These are phyloP conservation scores for Infundibulicybe gibba DNA, from an alignment of 768 basidiomycete species.

Conservation along the genomic window DNA sequence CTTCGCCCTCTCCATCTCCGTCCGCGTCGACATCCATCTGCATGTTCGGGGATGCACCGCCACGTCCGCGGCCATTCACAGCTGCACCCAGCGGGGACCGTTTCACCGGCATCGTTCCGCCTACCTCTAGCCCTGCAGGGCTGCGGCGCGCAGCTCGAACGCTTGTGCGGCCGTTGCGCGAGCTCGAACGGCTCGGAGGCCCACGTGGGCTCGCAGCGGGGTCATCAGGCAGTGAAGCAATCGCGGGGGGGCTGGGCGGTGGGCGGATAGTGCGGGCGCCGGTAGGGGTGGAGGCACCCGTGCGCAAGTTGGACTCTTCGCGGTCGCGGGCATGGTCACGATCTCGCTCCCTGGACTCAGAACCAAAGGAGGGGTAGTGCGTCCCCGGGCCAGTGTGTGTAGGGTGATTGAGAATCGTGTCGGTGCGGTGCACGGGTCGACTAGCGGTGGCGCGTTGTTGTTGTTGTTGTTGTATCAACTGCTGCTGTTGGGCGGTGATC, in stretches of 20 bases:
- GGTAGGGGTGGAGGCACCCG: conserved; percentile 1
- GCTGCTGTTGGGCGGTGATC: conserved; percentile 14
- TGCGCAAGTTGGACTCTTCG: neutral
- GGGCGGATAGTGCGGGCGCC: conserved; percentile 8
- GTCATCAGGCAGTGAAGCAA: conserved; percentile 14
- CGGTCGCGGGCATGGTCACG: conserved; percentile 4
- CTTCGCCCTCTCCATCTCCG: conserved; percentile 26
- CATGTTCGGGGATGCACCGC: conserved; percentile 7
- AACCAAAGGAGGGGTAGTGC: too few relatives aligned
- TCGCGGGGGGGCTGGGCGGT: conserved; percentile 16
- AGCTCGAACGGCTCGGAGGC: conserved; percentile 18
- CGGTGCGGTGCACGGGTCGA: conserved; percentile 7
- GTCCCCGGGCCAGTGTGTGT: neutral
- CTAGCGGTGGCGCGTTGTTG: conserved; percentile 10
- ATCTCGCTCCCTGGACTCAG: neutral
- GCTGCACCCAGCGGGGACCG: conserved; percentile 12
- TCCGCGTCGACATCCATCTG: conserved; percentile 22
- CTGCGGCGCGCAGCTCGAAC: neutral
- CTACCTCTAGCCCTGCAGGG: conserved; percentile 6
- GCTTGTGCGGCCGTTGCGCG: conserved; percentile 11
- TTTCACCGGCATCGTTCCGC: neutral
- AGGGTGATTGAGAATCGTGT: conserved; percentile 12
- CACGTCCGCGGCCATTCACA: conserved; percentile 11
- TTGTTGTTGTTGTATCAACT: conserved; percentile 17
- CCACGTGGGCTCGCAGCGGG: conserved; percentile 24